A percentile compares a stretch with the other conserved stretches of the same genome.
phyloP scores from a whole-genome alignment of 2,329 filamentous ascomycete species.

The Fusarium nurragi region DNA sequence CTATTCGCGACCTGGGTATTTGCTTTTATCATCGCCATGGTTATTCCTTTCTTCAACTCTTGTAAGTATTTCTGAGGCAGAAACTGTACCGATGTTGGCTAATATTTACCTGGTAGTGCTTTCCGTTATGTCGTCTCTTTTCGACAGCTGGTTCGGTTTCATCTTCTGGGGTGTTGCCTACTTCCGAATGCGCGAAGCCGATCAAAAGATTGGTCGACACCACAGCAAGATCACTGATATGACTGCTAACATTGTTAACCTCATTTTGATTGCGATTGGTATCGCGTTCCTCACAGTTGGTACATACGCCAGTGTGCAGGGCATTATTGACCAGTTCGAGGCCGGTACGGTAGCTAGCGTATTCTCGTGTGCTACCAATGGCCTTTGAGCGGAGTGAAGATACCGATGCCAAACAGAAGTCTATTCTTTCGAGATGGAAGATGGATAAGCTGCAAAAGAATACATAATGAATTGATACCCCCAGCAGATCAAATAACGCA shows the following conservation, averaged over 20 bases:
- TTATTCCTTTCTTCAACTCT: conserved; percentile 93
- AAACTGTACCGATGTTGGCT: not conserved
- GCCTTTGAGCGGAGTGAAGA: conserved; percentile 54
- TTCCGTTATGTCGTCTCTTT: conserved; percentile 85
- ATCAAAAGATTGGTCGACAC: conserved; percentile 62
- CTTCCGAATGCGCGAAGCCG: conserved; percentile 76
- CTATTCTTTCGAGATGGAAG: not conserved
- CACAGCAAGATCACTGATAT: conserved; percentile 61
- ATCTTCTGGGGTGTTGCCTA: conserved; percentile 93
- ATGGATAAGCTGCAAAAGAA: not conserved
- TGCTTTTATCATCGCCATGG: conserved; percentile 91
- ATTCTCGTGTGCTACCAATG: conserved; percentile 79
- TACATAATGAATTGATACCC: conserved; percentile 15
- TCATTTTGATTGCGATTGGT: conserved; percentile 77
- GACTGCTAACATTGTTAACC: conserved; percentile 71
- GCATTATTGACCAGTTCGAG: conserved; percentile 77
- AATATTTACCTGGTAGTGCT: conserved; percentile 55
- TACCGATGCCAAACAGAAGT: not conserved
- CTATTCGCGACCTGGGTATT: conserved; percentile 77
- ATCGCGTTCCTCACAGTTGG: conserved; percentile 84
- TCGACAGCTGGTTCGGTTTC: conserved; percentile 94
- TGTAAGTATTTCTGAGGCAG: conserved; percentile 52
- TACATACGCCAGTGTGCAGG: conserved; percentile 81
- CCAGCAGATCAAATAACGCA: not conserved
- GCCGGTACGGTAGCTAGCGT: conserved; percentile 71